Conservation (phyloP, 179 eudicot genomes). For the Beta macrorhiza region DNA sequence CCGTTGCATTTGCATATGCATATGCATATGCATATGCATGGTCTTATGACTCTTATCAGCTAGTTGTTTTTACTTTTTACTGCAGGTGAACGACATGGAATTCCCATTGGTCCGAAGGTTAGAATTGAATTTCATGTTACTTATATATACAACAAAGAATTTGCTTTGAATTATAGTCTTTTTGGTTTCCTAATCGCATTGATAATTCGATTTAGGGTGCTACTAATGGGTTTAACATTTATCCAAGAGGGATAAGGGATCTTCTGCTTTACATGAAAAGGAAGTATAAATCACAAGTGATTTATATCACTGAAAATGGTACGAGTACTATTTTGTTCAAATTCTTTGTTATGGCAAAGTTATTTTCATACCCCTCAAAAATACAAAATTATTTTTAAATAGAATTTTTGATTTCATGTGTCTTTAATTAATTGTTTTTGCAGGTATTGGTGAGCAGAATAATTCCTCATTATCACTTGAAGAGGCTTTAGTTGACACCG, state of each 20-base stretch:
- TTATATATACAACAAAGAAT: background rate
- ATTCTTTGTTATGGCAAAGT: too few species aligned
- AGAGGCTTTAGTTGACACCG: constrained; percentile 29
- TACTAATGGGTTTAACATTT: constrained; percentile 30
- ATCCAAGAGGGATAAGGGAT: constrained; percentile 49
- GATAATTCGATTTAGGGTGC: constrained; percentile 19
- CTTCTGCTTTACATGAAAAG: constrained; percentile 40
- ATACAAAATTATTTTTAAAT: background rate
- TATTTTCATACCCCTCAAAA: too few species aligned
- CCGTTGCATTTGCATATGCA: too few species aligned
- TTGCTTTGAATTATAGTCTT: background rate
- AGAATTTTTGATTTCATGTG: background rate
- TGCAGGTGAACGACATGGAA: constrained; percentile 30
- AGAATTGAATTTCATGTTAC: background rate
- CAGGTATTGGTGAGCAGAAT: constrained; percentile 35
- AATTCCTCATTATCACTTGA: constrained; percentile 23
- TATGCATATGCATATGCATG: too few species aligned
- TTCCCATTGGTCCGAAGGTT: constrained; percentile 33
- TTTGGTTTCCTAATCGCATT: background rate
- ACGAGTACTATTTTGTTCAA: constrained; percentile 6
- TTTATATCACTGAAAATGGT: constrained; percentile 63
- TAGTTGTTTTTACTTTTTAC: background rate
- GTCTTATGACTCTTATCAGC: too few species aligned
- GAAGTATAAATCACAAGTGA: constrained; percentile 39
- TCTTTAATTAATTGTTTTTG: background rate